Conservation (phyloP, 2,329 filamentous ascomycete genomes). For the Harringtonia aguacate region DNA sequence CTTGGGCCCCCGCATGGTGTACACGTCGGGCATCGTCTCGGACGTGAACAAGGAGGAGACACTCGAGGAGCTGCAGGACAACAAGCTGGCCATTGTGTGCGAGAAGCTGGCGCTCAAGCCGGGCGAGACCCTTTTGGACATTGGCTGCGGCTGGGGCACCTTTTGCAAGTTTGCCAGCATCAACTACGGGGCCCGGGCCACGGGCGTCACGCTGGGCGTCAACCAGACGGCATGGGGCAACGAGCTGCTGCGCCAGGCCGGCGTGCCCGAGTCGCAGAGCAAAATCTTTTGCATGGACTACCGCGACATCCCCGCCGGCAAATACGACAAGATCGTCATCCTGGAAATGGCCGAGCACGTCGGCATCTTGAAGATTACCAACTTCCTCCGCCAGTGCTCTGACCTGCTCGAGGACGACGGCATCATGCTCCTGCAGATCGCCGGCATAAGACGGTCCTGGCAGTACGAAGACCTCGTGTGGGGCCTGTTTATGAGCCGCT, state of each 20-base stretch:
- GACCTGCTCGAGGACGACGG: constrained; percentile 96
- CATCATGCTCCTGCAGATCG: constrained; percentile 90
- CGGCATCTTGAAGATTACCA: constrained; percentile 75
- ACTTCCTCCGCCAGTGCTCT: constrained; percentile 77
- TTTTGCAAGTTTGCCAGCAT: constrained; percentile 85
- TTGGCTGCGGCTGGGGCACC: constrained; percentile 96
- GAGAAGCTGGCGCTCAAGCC: constrained; percentile 83
- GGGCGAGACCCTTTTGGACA: constrained; percentile 79
- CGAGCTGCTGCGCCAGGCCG: constrained; percentile 69
- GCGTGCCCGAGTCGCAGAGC: constrained; percentile 78
- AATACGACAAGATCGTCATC: constrained; percentile 92
- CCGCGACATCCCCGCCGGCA: constrained; percentile 75
- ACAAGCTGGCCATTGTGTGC: constrained; percentile 90
- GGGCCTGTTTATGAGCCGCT: constrained; percentile 99
- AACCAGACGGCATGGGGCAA: constrained; percentile 98
- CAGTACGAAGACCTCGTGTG: constrained; percentile 97
- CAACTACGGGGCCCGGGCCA: constrained; percentile 76
- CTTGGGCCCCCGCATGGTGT: constrained; percentile 96
- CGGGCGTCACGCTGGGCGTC: constrained; percentile 84
- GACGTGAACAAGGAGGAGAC: constrained; percentile 80
- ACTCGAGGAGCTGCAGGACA: constrained; percentile 92
- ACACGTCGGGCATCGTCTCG: constrained; percentile 89
- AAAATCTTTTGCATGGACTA: constrained; percentile 94
- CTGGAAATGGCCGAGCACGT: constrained; percentile 99
- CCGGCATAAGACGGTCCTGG: constrained; percentile 88